Evolutionary conservation across 495 filamentous ascomycete species (phyloP).

Genomic region (Tetracladium marchalianum): DNA sequence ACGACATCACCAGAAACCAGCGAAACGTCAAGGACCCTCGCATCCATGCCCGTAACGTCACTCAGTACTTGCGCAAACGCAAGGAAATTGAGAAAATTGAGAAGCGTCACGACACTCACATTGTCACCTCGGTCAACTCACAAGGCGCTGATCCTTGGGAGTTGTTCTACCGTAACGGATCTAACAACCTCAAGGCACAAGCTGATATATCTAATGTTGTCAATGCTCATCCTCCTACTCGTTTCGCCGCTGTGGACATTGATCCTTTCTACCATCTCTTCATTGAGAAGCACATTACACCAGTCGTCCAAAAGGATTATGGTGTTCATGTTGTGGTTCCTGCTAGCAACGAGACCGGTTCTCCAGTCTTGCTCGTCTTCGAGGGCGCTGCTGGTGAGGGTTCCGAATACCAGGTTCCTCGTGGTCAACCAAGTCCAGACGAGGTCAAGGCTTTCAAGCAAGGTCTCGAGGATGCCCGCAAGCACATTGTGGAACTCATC

Average conservation of each 20-base stretch:
- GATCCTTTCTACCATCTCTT: constrained; percentile 84
- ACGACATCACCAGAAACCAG: constrained; percentile 71
- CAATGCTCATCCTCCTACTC: constrained; percentile 67
- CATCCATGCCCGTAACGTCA: constrained; percentile 71
- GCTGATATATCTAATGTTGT: constrained; percentile 74
- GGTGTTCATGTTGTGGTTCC: constrained; percentile 75
- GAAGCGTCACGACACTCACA: constrained; percentile 63
- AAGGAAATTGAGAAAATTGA: constrained; percentile 72
- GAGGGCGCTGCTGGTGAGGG: constrained; percentile 53
- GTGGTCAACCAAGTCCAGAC: constrained; percentile 36
- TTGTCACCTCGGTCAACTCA: constrained; percentile 58
- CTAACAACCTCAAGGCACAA: constrained; percentile 70
- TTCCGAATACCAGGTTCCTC: constrained; percentile 57
- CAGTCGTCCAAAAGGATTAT: constrained; percentile 57
- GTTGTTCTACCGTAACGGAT: constrained; percentile 73
- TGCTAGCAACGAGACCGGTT: constrained; percentile 36
- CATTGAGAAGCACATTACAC: constrained; percentile 51
- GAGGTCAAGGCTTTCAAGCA: constrained; percentile 59
- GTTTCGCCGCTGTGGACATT: constrained; percentile 57
- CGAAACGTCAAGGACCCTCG: constrained; percentile 56
- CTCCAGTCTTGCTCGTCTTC: constrained; percentile 75
- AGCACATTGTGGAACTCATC: constrained; percentile 59
- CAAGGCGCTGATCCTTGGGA: constrained; percentile 63
- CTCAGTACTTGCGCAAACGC: constrained; percentile 70
- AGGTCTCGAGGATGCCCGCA: constrained; percentile 59